Conservation (phyloP, 2,329 filamentous ascomycete species). For the Cadophora gregata region DNA sequence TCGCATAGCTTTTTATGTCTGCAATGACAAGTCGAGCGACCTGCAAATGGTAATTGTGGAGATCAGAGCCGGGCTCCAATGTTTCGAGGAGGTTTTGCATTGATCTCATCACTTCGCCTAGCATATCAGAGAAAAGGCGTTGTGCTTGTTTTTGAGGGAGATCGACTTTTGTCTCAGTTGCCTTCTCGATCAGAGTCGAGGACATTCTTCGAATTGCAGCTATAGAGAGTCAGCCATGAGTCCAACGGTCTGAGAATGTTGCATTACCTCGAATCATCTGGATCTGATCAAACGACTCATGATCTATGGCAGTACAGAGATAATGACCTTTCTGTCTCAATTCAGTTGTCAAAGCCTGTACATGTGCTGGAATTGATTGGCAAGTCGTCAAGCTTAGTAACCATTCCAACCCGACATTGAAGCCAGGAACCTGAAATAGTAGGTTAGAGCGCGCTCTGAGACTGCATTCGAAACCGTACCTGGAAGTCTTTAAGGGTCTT, state of each 20-base stretch:
- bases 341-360: conserved; percentile 51
- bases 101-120: conserved; percentile 37
- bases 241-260: background rate
- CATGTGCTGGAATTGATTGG: conserved; percentile 20
- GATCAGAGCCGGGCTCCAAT: conserved; percentile 27
- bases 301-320: conserved; percentile 20
- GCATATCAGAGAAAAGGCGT: conserved; percentile 31
- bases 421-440: conserved; percentile 36
- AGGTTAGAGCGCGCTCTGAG: background rate
- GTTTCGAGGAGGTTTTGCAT: conserved; percentile 38
- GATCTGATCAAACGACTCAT: conserved; percentile 4
- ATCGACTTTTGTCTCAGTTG: conserved; percentile 22
- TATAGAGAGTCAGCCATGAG: conserved; percentile 13
- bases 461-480: conserved; percentile 17
- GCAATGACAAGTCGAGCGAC: conserved; percentile 35
- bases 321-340: conserved; percentile 26
- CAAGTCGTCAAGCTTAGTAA: conserved; percentile 58
- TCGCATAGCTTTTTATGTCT: conserved; percentile 38
- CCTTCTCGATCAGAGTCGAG: conserved; percentile 23
- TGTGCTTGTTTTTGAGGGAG: conserved; percentile 28
- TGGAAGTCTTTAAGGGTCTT: conserved; percentile 50
- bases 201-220: conserved; percentile 32
- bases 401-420: conserved; percentile 59
- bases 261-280: conserved; percentile 26
- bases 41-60: conserved; percentile 36